These are phyloP conservation scores for Heterobasidion irregulare DNA, from an alignment of 1,284 basidiomycete species.

Conservation along the genomic window DNA sequence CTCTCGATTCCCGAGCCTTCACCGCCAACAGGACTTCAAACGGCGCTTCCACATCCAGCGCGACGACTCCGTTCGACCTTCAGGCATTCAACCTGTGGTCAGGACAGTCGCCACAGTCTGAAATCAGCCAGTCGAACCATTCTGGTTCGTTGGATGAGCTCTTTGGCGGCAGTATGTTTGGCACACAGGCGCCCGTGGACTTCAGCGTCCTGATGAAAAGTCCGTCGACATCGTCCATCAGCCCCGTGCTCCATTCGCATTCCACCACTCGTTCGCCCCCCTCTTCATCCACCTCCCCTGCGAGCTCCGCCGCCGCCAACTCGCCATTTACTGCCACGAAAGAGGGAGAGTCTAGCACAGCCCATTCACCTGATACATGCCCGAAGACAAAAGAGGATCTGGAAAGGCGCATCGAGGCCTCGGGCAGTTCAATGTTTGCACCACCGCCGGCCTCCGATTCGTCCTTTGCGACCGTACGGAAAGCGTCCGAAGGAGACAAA, in stretches of 20 bases:
- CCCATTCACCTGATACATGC: slow-evolving; percentile 24
- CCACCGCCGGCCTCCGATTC: slow-evolving; percentile 12
- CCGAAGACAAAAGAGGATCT: slow-evolving; percentile 55
- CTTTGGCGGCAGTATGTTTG: slow-evolving; percentile 48
- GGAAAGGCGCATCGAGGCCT: slow-evolving; percentile 33
- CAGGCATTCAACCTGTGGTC: slow-evolving; percentile 21
- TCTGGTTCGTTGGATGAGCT: slow-evolving; percentile 39
- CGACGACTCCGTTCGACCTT: slow-evolving; percentile 7
- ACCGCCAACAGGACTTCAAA: slow-evolving; percentile 11
- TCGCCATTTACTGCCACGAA: slow-evolving; percentile 7
- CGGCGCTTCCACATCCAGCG: slow-evolving; percentile 6
- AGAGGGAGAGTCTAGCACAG: slow-evolving; percentile 16
- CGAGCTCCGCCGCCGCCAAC: slow-evolving; percentile 2
- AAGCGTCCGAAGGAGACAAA: slow-evolving; percentile 16
- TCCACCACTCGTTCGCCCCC: slow-evolving; percentile 16
- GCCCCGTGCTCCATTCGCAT: slow-evolving; percentile 41
- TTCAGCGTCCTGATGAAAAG: slow-evolving; percentile 34
- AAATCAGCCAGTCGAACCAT: slow-evolving; percentile 5
- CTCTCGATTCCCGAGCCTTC: slow-evolving; percentile 13
- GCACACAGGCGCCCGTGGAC: slow-evolving; percentile 31
- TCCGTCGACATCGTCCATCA: slow-evolving; percentile 35
- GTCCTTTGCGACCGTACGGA: slow-evolving; percentile 12
- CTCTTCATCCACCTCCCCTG: slow-evolving; percentile 11
- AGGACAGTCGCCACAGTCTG: slow-evolving; percentile 13
- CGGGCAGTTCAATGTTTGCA: slow-evolving; percentile 44